A percentile compares a stretch with the other conserved stretches of the same genome.
These are phyloP conservation scores for Aspergillus puulaauensis DNA, from an alignment of 2,329 filamentous ascomycete genomes.

Conservation along the genomic window DNA sequence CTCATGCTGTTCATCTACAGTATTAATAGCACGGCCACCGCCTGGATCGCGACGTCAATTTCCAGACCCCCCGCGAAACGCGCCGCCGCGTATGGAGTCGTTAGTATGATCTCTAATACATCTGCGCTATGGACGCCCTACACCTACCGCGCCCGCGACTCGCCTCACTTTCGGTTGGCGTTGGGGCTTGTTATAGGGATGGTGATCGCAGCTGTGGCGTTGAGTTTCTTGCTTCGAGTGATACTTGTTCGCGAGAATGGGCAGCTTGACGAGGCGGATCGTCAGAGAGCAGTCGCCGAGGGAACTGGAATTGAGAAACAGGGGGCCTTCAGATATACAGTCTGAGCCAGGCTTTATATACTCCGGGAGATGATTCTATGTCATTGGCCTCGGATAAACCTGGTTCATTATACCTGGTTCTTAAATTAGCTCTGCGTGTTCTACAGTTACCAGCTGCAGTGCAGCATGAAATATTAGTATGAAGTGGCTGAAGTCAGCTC, in stretches of 20 bases:
- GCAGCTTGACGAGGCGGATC: conserved; percentile 32
- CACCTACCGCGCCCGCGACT: conserved; percentile 41
- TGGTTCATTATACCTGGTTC: no score
- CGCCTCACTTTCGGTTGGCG: conserved; percentile 36
- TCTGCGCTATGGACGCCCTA: conserved; percentile 49
- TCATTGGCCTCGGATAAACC: no score
- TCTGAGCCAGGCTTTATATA: not conserved
- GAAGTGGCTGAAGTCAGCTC: not conserved
- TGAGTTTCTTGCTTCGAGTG: conserved; percentile 28
- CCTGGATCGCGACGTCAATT: conserved; percentile 49
- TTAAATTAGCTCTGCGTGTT: no score
- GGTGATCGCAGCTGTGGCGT: conserved; percentile 27
- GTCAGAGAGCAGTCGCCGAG: not conserved
- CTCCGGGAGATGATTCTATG: no score
- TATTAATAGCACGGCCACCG: conserved; percentile 33
- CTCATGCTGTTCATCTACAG: conserved; percentile 41
- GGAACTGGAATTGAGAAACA: not conserved
- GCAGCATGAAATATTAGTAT: no score
- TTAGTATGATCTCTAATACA: conserved; percentile 51
- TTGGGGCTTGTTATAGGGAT: conserved; percentile 38
- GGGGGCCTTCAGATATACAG: not conserved
- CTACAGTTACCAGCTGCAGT: no score
- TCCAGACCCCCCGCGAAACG: conserved; percentile 52
- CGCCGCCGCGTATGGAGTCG: conserved; percentile 50
- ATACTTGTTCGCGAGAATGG: conserved; percentile 45